Percentiles rank a stretch among this genome's conserved stretches.
Conservation (phyloP, 179 eudicot species). For the Silene vulgaris region DNA sequence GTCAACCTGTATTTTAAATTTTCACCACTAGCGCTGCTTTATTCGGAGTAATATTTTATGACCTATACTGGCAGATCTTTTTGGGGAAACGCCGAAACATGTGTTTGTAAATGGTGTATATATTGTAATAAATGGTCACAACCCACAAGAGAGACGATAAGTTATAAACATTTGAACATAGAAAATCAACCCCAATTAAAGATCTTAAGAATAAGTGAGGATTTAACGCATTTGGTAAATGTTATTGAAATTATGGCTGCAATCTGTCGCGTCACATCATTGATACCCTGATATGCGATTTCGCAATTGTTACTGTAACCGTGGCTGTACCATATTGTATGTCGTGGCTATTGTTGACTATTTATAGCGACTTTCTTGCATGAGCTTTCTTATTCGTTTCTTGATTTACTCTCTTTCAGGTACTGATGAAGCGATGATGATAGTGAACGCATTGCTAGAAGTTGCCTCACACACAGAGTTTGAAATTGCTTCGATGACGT, state of each 20-base stretch:
- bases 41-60: too few species aligned
- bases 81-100: neutral
- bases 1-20: neutral
- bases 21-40: neutral
- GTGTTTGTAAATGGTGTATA: neutral
- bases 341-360: neutral
- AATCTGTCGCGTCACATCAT: neutral
- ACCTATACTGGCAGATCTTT: neutral
- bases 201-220: neutral
- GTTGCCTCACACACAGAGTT: conserved; percentile 94
- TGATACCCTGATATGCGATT: neutral
- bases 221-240: neutral
- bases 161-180: too few species aligned
- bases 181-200: too few species aligned
- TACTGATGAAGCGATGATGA: conserved; percentile 87
- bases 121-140: too few species aligned
- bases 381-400: conserved; percentile 6
- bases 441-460: conserved; percentile 78
- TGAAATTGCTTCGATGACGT: conserved; percentile 99
- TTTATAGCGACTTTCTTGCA: neutral
- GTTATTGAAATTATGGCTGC: neutral
- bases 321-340: neutral
- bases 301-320: neutral
- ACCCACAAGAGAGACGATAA: too few species aligned
- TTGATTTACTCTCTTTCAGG: conserved; percentile 45